Percentiles rank a stretch among this genome's conserved stretches.
Conservation (phyloP, 495 filamentous ascomycete species). For the Tuber borchii region DNA sequence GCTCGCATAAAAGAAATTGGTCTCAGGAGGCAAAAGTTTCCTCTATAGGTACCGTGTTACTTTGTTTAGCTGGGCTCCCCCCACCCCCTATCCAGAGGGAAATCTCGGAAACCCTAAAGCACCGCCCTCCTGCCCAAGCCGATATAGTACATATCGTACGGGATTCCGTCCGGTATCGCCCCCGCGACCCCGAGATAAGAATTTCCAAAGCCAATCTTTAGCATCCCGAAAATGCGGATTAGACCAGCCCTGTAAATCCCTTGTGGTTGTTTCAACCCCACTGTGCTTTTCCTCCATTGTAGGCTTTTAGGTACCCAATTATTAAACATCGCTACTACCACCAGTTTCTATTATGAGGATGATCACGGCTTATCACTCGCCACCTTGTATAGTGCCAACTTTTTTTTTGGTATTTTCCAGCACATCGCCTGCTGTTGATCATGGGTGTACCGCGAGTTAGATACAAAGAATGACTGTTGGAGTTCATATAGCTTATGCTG, state of each 20-base stretch:
- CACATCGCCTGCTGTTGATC: background rate
- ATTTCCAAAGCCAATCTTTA: background rate
- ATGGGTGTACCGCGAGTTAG: background rate
- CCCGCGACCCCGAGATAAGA: background rate
- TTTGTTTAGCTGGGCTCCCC: no score
- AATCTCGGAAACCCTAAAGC: background rate
- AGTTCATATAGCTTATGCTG: background rate
- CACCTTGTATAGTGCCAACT: background rate
- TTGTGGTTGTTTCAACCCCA: background rate
- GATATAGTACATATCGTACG: background rate
- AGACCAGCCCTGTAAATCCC: background rate
- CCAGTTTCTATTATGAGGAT: background rate
- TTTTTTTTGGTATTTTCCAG: background rate
- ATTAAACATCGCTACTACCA: background rate
- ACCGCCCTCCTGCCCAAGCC: no score
- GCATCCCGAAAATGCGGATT: background rate
- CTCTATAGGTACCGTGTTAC: no score
- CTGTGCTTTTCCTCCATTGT: background rate
- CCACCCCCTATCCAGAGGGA: no score
- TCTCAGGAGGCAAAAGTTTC: no score
- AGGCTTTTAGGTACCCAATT: background rate
- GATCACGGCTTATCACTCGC: background rate
- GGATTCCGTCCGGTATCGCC: background rate
- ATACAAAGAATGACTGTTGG: background rate
- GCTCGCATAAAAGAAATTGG: no score